Evolutionary conservation across 1,284 basidiomycete genomes (phyloP), one percentile per base, ranked within the genome.

Genomic region (Inonotus obliquus): DNA sequence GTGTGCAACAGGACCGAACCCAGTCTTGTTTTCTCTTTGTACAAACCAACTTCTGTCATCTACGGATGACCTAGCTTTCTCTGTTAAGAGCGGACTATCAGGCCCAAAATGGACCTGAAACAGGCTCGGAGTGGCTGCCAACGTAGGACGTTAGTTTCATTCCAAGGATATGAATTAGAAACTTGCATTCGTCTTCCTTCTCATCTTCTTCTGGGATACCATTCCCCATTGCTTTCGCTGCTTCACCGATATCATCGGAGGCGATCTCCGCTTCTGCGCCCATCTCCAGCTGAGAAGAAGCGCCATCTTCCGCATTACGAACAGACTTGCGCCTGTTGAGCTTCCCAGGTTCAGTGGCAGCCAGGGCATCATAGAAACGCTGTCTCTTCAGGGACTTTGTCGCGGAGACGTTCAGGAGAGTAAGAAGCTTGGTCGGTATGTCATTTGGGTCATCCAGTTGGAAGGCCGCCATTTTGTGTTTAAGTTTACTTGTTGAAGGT

Each of bases 331-430:
- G 79, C 70, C 84, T 89, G 76, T 89, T 89, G 59, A 88, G 76
- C 68, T 91, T 88, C 70, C 80, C 79, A 35, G 77, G 68, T 21
- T 44, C 41, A n/a, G 41, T 2, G 52, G 73, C 84, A 64, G 67
- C 76, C 60, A 60, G 67, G 60, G 79, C 74, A 60, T 74, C 67
- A 61, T 59, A 60, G 53, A 76, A 73, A 65, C 80, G 74, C 70
- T 86, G 85, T 37, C 81, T 74, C 67, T 89, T 90, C 47, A 77
- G 77, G 7, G 80, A 74, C 69, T 84, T 87, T 7, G 84, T 84
- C 0, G 94, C 92, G 54, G 92, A 93, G 1, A 98, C 93, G 73
- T 99, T 99, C 32, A 99, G 81, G 1, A 99, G 83, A 0, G 97
- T 99, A 44, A 98, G 76, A 1, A 99, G 85, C 65, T 88, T 88